Evolutionary conservation across 495 filamentous ascomycete genomes (phyloP).

Genomic region (Apodospora peruviana): DNA sequence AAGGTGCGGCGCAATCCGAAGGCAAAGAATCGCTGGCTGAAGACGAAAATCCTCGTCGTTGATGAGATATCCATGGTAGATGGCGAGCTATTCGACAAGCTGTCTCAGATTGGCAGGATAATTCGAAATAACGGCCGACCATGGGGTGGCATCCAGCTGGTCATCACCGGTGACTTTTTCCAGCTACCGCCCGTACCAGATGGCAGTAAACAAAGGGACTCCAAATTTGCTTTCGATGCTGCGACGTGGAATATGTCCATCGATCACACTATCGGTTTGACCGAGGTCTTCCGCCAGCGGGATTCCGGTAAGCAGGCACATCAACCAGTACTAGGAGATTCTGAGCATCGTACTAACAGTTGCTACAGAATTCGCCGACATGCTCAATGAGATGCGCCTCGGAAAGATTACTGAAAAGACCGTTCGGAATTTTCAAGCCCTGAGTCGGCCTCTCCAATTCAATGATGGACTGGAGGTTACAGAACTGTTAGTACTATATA

Average conservation of each 20-base stretch:
- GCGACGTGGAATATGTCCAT: slow-evolving; percentile 87
- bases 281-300: slow-evolving; percentile 91
- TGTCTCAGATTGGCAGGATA: slow-evolving; percentile 78
- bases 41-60: slow-evolving; percentile 78
- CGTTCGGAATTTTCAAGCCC: slow-evolving; percentile 60
- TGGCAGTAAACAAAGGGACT: slow-evolving; percentile 49
- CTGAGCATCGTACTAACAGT: not conserved
- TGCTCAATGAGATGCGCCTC: slow-evolving; percentile 96
- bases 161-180: slow-evolving; percentile 97
- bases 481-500: slow-evolving; percentile 58
- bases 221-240: slow-evolving; percentile 90
- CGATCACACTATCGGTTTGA: slow-evolving; percentile 91
- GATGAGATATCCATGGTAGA: slow-evolving; percentile 99
- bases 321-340: not conserved
- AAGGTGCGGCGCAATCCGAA: slow-evolving; percentile 89
- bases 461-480: slow-evolving; percentile 80
- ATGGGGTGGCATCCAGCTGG: slow-evolving; percentile 92
- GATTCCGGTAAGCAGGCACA: slow-evolving; percentile 61
- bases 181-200: slow-evolving; percentile 91
- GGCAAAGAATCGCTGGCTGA: slow-evolving; percentile 80
- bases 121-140: slow-evolving; percentile 81
- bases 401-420: slow-evolving; percentile 70
- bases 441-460: slow-evolving; percentile 65
- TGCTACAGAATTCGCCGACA: slow-evolving; percentile 70
- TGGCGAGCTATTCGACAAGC: slow-evolving; percentile 92